Conservation (phyloP, 73 alveolate genomes). For the Paramecium biaurelia region DNA sequence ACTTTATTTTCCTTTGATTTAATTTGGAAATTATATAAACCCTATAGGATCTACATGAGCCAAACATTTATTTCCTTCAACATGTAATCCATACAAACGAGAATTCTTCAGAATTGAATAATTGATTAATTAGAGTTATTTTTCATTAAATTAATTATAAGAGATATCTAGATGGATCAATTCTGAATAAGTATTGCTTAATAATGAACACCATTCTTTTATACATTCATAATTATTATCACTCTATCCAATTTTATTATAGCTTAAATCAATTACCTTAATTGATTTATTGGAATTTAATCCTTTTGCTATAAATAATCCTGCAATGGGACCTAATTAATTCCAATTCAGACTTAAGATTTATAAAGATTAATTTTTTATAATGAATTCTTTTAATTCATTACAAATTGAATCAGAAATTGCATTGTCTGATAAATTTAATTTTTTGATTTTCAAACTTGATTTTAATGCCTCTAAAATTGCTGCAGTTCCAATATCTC, state of each 20-base stretch:
- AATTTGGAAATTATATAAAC: background rate
- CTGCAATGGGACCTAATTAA: background rate
- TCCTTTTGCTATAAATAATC: background rate
- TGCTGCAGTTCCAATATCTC: background rate
- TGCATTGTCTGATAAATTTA: conserved; percentile 14
- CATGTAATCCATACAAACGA: background rate
- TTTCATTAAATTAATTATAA: background rate
- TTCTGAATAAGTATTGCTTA: background rate
- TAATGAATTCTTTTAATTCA: background rate
- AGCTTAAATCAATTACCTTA: background rate
- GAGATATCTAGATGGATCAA: background rate
- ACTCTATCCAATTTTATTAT: background rate
- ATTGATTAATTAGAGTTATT: background rate
- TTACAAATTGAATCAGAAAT: background rate
- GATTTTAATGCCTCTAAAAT: background rate
- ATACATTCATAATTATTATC: background rate
- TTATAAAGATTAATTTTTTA: background rate
- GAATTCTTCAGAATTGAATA: background rate
- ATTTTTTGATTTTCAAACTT: background rate
- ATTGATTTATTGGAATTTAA: background rate
- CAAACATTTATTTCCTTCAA: conserved; percentile 16
- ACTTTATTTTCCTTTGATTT: background rate
- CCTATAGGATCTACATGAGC: conserved; percentile 13
- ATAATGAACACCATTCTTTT: background rate
- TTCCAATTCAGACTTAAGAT: background rate